A percentile compares a stretch with the other conserved stretches of the same genome.
Evolutionary conservation across 2,329 filamentous ascomycete species (phyloP).

Genomic region (Meredithiella fracta): DNA sequence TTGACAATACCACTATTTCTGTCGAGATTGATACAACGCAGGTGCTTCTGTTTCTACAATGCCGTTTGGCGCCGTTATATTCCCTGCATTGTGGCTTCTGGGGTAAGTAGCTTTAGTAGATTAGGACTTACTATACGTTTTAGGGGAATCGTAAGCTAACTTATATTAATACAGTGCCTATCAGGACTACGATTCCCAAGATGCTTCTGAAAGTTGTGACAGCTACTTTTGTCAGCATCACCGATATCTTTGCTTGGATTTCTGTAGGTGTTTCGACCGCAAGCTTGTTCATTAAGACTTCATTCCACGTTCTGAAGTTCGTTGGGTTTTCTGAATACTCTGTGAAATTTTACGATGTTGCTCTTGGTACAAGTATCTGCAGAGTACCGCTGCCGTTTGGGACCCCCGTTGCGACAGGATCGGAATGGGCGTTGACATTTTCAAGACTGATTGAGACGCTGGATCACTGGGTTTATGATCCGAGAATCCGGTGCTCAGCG

Average conservation of each 20-base stretch:
- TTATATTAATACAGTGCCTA: neutral
- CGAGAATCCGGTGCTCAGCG: slow-evolving; percentile 9
- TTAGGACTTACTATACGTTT: neutral
- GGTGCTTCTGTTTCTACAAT: neutral
- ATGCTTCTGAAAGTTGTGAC: neutral
- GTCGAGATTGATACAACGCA: neutral
- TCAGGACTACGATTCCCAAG: neutral
- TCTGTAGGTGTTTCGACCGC: neutral
- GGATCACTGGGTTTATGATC: slow-evolving; percentile 3
- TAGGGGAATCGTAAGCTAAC: neutral
- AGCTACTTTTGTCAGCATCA: neutral
- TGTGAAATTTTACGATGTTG: too few species aligned
- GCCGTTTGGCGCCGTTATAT: neutral
- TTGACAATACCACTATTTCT: neutral
- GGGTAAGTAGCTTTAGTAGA: neutral
- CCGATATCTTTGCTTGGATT: neutral
- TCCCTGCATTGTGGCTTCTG: neutral
- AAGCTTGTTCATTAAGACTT: neutral
- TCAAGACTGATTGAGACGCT: neutral
- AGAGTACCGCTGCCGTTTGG: neutral
- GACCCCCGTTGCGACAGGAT: neutral
- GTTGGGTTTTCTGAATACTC: too few species aligned
- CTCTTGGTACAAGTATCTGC: neutral
- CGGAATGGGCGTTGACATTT: neutral
- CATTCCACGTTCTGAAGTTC: neutral